These are phyloP conservation scores for Phialocephala sp. DNA, from an alignment of 2,329 filamentous ascomycete genomes.

Conservation along the genomic window DNA sequence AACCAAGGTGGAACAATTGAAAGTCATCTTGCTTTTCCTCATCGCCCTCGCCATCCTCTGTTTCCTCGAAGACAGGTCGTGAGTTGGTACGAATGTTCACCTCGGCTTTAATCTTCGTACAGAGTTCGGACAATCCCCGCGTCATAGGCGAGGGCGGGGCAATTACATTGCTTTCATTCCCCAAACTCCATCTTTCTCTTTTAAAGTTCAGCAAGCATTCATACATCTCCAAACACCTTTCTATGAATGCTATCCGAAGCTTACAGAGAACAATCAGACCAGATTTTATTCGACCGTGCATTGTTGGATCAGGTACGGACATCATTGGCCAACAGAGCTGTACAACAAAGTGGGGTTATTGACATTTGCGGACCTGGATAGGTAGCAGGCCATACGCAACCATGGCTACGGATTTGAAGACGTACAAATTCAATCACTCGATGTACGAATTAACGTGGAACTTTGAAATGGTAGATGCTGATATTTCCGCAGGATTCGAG, in stretches of 20 bases:
- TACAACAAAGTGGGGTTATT: slow-evolving; percentile 18
- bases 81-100: not conserved
- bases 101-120: slow-evolving; percentile 4
- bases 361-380: slow-evolving; percentile 32
- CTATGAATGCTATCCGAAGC: slow-evolving; percentile 35
- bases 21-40: not conserved
- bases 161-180: slow-evolving; percentile 1
- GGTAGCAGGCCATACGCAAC: slow-evolving; percentile 41
- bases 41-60: not conserved
- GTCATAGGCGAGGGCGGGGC: slow-evolving; percentile 20
- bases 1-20: not conserved
- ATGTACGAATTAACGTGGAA: slow-evolving; percentile 61
- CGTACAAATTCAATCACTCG: slow-evolving; percentile 87
- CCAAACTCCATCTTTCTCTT: slow-evolving; percentile 15
- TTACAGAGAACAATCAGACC: slow-evolving; percentile 33
- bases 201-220: slow-evolving; percentile 8
- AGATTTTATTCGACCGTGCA: slow-evolving; percentile 27
- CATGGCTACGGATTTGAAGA: slow-evolving; percentile 70
- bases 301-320: slow-evolving; percentile 35
- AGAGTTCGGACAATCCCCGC: not conserved
- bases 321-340: slow-evolving; percentile 19
- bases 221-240: slow-evolving; percentile 1
- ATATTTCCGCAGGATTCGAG: slow-evolving; percentile 72
- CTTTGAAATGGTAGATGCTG: slow-evolving; percentile 12
- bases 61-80: not conserved